Conservation (phyloP, 176 grass and related monocot species). For the Hsuehochloa calcarea region DNA sequence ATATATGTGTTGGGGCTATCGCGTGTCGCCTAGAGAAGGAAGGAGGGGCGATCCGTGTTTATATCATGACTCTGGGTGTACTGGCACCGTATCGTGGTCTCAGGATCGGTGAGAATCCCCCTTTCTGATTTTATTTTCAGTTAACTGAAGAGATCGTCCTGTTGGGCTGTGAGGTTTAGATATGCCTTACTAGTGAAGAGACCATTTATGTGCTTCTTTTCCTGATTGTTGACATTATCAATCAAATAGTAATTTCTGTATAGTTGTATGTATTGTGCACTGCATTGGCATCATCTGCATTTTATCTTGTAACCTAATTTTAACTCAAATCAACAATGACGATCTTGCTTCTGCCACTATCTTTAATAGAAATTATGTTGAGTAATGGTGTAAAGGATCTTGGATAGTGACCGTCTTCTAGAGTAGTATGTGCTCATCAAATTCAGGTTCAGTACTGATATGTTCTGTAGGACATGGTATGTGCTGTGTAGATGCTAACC, state of each 20-base stretch:
- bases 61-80: conserved; percentile 98
- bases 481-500: neutral
- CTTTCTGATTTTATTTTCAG: neutral
- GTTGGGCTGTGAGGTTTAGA: neutral
- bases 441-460: neutral
- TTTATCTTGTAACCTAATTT: conserved; percentile 14
- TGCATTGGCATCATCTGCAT: neutral
- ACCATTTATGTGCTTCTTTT: neutral
- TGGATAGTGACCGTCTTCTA: neutral
- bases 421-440: neutral
- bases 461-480: neutral
- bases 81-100: conserved; percentile 88
- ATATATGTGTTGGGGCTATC: conserved; percentile 93
- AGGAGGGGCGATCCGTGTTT: conserved; percentile 69
- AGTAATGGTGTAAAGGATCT: neutral
- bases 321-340: neutral
- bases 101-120: conserved; percentile 66
- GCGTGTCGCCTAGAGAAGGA: conserved; percentile 92
- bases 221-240: neutral
- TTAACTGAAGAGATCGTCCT: conserved; percentile 14
- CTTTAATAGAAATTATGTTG: neutral
- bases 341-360: neutral
- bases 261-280: neutral
- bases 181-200: neutral
- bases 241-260: conserved; percentile 10